phyloP scores from a whole-genome alignment of 768 basidiomycete genomes.

The Suillus fuscotomentosus region DNA sequence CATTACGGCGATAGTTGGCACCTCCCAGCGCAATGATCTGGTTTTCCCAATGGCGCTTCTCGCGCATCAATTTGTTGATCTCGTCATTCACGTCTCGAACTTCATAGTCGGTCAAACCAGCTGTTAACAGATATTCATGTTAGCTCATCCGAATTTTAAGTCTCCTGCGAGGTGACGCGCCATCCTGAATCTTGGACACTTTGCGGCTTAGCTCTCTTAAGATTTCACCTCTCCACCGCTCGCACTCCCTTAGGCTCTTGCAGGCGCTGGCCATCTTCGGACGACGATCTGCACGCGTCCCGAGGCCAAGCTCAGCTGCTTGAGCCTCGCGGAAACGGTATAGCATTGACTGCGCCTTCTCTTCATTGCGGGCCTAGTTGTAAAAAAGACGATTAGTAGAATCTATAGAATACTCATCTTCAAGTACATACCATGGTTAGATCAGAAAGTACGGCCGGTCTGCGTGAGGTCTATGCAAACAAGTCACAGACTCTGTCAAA shows the following conservation, averaged over 20 bases:
- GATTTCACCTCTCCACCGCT: constrained; percentile 73
- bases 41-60: constrained; percentile 97
- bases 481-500: too few relatives aligned
- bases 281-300: constrained; percentile 78
- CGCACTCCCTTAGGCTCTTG: constrained; percentile 90
- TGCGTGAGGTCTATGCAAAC: too few relatives aligned
- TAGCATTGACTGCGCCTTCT: constrained; percentile 94
- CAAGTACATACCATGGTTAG: background rate
- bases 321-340: constrained; percentile 97
- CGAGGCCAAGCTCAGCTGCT: constrained; percentile 91
- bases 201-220: constrained; percentile 88
- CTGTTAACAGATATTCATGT: constrained; percentile 28
- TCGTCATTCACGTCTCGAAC: constrained; percentile 92
- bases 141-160: background rate
- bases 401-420: background rate
- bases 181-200: constrained; percentile 96
- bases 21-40: constrained; percentile 93
- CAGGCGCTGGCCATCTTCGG: constrained; percentile 91
- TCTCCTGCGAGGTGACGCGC: constrained; percentile 42
- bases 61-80: constrained; percentile 92
- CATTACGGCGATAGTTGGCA: constrained; percentile 92
- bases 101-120: constrained; percentile 90
- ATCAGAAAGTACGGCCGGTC: background rate
- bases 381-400: background rate
- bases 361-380: constrained; percentile 90